Percentiles rank a stretch among this genome's conserved stretches.
Conservation (phyloP, 192 early-diverging fungal species). For the Phlyctochytrium arcticum region DNA sequence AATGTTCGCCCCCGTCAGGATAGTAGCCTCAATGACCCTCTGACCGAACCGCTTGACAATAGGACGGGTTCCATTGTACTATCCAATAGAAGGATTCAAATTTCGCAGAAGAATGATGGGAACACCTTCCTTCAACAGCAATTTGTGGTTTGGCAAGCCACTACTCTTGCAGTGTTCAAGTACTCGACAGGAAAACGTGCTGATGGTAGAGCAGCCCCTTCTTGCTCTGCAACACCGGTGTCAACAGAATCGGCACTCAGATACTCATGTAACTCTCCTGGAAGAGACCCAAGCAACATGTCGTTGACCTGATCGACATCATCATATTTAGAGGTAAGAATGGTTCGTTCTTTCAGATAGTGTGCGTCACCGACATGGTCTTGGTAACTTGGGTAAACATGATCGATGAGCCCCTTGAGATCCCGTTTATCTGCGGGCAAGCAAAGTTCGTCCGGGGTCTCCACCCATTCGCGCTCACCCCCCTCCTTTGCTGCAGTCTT, state of each 20-base stretch:
- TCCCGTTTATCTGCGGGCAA: too few relatives aligned
- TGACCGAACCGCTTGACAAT: not conserved
- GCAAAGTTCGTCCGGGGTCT: not conserved
- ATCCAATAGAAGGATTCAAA: too few relatives aligned
- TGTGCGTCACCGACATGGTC: not conserved
- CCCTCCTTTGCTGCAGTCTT: not conserved
- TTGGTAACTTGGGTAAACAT: too few relatives aligned
- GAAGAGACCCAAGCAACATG: too few relatives aligned
- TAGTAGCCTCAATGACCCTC: not conserved
- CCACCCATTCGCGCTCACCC: not conserved
- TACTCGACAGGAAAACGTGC: too few relatives aligned
- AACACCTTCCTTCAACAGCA: not conserved
- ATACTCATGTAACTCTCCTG: too few relatives aligned
- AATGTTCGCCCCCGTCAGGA: not conserved
- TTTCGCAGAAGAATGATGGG: not conserved
- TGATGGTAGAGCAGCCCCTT: too few relatives aligned
- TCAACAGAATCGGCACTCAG: too few relatives aligned
- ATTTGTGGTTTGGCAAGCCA: not conserved
- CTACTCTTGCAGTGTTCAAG: not conserved
- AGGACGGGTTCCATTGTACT: not conserved
- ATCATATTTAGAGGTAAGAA: not conserved
- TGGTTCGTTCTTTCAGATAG: not conserved
- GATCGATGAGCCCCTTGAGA: too few relatives aligned
- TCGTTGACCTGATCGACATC: not conserved
- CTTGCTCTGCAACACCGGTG: too few relatives aligned